Evolutionary conservation across 768 basidiomycete genomes (phyloP).

Genomic region (Sistotremastrum niveocremeum): DNA sequence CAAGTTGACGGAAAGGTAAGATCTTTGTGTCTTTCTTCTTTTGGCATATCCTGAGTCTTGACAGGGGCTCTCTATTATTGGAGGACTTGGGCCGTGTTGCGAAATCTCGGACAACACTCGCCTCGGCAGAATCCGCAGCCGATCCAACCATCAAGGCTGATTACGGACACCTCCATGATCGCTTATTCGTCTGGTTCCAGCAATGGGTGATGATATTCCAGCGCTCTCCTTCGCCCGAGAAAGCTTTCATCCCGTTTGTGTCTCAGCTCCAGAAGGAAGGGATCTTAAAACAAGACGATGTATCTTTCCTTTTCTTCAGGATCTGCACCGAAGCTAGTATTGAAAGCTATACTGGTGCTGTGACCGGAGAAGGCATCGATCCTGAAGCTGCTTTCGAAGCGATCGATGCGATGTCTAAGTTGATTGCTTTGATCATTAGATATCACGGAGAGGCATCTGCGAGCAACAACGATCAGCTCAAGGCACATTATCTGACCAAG

Average conservation of each 20-base stretch:
- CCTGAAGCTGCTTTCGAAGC: conserved; percentile 76
- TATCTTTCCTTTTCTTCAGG: conserved; percentile 96
- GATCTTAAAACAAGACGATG: conserved; percentile 88
- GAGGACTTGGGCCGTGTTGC: conserved; percentile 69
- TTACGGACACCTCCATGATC: conserved; percentile 61
- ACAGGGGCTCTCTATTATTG: conserved; percentile 55
- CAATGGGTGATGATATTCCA: conserved; percentile 97
- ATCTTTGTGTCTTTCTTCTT: conserved; percentile 7
- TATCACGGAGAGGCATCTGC: conserved; percentile 95
- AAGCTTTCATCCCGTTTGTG: conserved; percentile 91
- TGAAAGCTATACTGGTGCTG: conserved; percentile 45
- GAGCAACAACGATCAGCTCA: conserved; percentile 85
- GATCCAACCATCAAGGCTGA: conserved; percentile 41
- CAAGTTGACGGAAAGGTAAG: conserved; percentile 79
- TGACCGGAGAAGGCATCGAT: conserved; percentile 26
- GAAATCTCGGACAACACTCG: conserved; percentile 25
- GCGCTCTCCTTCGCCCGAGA: conserved; percentile 80
- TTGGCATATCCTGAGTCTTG: conserved; percentile 2
- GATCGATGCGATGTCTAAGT: conserved; percentile 86
- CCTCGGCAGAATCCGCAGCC: conserved; percentile 10
- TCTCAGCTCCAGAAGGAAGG: conserved; percentile 96
- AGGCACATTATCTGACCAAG: conserved; percentile 93
- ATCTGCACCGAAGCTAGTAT: conserved; percentile 94
- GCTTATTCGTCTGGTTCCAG: conserved; percentile 70
- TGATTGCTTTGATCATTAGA: conserved; percentile 97